Percentiles rank a stretch among this genome's conserved stretches.
These are phyloP conservation scores for Xylaria scruposa DNA, from an alignment of 495 filamentous ascomycete species.

Conservation along the genomic window DNA sequence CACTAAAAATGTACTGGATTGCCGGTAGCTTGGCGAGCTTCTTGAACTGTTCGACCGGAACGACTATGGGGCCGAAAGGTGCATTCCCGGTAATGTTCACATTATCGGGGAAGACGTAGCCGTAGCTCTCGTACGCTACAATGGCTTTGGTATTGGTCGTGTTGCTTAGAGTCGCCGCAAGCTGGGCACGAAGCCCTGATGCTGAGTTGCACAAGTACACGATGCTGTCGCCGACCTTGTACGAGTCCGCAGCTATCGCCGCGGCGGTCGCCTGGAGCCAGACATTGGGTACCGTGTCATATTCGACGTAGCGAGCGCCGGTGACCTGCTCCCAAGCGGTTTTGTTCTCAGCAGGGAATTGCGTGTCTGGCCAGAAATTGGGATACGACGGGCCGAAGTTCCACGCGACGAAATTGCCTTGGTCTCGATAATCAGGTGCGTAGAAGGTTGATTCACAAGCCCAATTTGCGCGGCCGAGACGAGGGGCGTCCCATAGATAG, in stretches of 20 bases:
- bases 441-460: slow-evolving; percentile 48
- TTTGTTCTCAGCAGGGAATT: slow-evolving; percentile 47
- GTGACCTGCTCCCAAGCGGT: slow-evolving; percentile 53
- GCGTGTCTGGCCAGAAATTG: slow-evolving; percentile 53
- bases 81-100: slow-evolving; percentile 41
- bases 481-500: slow-evolving; percentile 56
- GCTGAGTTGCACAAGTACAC: slow-evolving; percentile 56
- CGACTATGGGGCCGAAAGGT: slow-evolving; percentile 44
- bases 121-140: slow-evolving; percentile 55
- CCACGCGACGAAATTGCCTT: slow-evolving; percentile 52
- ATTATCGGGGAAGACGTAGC: slow-evolving; percentile 53
- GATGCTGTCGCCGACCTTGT: slow-evolving; percentile 49
- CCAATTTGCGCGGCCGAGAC: slow-evolving; percentile 55
- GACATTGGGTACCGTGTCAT: slow-evolving; percentile 48
- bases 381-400: slow-evolving; percentile 51
- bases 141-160: slow-evolving; percentile 55
- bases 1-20: slow-evolving; percentile 58
- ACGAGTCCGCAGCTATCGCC: slow-evolving; percentile 53
- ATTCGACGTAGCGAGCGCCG: slow-evolving; percentile 52
- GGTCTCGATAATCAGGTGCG: slow-evolving; percentile 47
- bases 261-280: slow-evolving; percentile 49
- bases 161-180: slow-evolving; percentile 50
- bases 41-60: slow-evolving; percentile 54
- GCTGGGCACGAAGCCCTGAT: slow-evolving; percentile 50
- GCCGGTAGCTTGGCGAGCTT: slow-evolving; percentile 49